Base-by-base conservation (phyloP, 2,329 filamentous ascomycete genomes). In the Microthyrium microscopicum region DNA sequence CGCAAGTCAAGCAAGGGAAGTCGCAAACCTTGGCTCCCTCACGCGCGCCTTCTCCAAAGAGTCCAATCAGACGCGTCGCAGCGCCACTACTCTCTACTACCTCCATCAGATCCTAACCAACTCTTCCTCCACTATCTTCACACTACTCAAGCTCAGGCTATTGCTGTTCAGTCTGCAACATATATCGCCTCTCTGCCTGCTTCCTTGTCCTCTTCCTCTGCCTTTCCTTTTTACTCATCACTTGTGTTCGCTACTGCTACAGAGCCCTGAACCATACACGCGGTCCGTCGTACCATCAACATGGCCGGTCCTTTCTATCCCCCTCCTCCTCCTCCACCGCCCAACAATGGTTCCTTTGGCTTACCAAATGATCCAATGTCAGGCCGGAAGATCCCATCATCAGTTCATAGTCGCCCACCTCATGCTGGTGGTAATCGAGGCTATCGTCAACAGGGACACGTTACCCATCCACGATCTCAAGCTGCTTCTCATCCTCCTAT, bases 271-370 rank as follows among this genome's bases (percentile, higher is more conserved):
- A 17, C 19, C 19, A 16, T 22, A 28, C 12, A 9, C 9, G 12
- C 12, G 22, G 12, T 12, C 11, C 18, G 11, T 21, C 18, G 18
- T 27, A 12, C 17, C 7, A 4, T 30, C 29, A 31, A 26, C 20
- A 31, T 27, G 27, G 35, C 24, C 45, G 44, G 46, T 37, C 46
- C 64, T 53, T 55, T 52, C 13, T 64, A 63, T 33, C 61, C 61
- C n/a, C 61, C 60, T 26, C 61, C 60, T 20, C 61, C 61, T 25
- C 61, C 61, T 25, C 53, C 53, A 31, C 52, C 53, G 16, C 49
- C 50, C 25, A 19, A 18, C 16, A 16, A 29, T 35, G 17, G 19
- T 20, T 18, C 24, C 13, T 26, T 24, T 35, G 25, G 19, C 15
- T 20, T 20, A 24, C 33, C 33, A 31, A 20, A 17, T 18, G 17